Evolutionary conservation across 139 green algal species (phyloP).

Genomic region (Zygnema circumcarinatum): DNA sequence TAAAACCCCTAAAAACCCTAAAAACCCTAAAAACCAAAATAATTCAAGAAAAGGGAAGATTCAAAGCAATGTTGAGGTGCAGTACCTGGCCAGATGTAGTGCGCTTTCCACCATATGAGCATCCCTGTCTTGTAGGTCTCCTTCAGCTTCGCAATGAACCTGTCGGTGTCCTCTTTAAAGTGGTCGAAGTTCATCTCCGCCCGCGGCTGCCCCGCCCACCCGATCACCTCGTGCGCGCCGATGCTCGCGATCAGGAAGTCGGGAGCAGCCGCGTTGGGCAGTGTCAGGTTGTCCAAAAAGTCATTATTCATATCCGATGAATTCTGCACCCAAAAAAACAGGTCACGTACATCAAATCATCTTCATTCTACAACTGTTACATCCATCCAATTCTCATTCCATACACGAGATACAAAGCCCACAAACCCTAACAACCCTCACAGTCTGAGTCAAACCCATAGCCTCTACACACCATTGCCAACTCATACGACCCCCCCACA

Average conservation of each 20-base stretch:
- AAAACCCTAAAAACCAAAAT: no score
- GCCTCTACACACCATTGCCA: no score
- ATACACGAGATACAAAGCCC: no score
- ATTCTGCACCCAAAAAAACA: no score
- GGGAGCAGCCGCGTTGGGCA: not conserved
- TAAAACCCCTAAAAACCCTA: no score
- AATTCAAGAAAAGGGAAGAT: not conserved
- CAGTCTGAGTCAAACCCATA: no score
- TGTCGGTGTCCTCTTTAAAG: conserved; percentile 21
- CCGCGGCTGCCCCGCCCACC: not conserved
- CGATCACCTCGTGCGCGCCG: conserved; percentile 32
- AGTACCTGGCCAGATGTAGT: conserved; percentile 32
- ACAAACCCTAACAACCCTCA: no score
- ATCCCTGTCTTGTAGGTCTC: not conserved
- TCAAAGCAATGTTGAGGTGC: not conserved
- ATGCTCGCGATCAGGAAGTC: conserved; percentile 31
- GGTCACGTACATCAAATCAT: no score
- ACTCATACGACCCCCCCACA: no score
- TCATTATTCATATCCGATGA: conserved; percentile 35
- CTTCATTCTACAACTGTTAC: no score
- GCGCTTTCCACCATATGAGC: conserved; percentile 31
- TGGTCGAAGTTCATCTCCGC: conserved; percentile 1
- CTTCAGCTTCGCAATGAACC: conserved; percentile 6
- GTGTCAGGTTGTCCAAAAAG: conserved; percentile 15
- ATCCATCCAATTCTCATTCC: no score